Percentiles rank a stretch among this genome's conserved stretches.
These are phyloP conservation scores for Beta lomatogona DNA, from an alignment of 179 eudicot species.

Conservation along the genomic window DNA sequence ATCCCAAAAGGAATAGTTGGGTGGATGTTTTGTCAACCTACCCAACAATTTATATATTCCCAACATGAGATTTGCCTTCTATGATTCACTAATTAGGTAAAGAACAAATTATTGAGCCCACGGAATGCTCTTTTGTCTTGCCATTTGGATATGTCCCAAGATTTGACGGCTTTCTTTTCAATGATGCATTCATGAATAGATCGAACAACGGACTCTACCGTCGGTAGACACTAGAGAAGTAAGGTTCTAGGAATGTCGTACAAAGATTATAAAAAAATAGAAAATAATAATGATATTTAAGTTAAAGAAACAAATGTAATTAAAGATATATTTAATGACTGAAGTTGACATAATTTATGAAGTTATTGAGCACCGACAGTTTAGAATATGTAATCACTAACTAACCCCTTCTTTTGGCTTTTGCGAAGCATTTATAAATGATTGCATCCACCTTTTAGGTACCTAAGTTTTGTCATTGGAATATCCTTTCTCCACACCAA, in stretches of 20 bases:
- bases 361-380: conserved; percentile 14
- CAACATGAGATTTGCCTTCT: neutral
- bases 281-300: too few species aligned
- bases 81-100: neutral
- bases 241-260: neutral
- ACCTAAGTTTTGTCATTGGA: too few species aligned
- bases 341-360: neutral
- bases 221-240: conserved; percentile 17
- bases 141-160: neutral
- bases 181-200: conserved; percentile 15
- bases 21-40: neutral
- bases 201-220: conserved; percentile 5
- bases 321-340: neutral
- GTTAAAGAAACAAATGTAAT: too few species aligned
- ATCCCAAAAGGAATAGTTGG: neutral
- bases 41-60: neutral
- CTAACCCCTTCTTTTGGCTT: conserved; percentile 12
- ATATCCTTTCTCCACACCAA: too few species aligned
- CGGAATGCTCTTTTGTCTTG: neutral
- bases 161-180: conserved; percentile 21
- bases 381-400: too few species aligned
- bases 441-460: neutral
- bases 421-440: neutral
- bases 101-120: conserved; percentile 1
- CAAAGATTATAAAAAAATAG: too few species aligned